phyloP scores from a whole-genome alignment of 305 asterid species.

The Fraxinus sp. region DNA sequence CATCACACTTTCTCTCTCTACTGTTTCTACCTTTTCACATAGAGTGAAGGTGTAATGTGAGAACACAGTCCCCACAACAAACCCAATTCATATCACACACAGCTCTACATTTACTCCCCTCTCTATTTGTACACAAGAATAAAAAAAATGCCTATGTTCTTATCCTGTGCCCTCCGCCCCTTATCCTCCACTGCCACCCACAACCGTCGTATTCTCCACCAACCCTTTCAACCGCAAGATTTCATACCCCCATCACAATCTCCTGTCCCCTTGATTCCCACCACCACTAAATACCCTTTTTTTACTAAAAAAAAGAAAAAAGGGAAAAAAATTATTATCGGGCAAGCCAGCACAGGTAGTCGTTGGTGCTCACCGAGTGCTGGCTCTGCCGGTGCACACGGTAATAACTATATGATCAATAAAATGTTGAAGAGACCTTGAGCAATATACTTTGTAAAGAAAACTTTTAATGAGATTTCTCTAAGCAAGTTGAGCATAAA shows the following conservation, averaged over 20 bases:
- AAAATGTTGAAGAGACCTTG: slow-evolving; percentile 16
- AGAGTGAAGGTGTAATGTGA: slow-evolving; percentile 22
- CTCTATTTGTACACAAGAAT: neutral
- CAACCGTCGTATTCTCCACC: slow-evolving; percentile 76
- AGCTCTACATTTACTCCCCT: slow-evolving; percentile 4
- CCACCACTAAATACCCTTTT: slow-evolving; percentile 49
- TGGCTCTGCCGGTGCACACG: neutral
- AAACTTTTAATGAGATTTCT: slow-evolving; percentile 9
- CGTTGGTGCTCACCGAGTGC: neutral
- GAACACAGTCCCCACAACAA: slow-evolving; percentile 1
- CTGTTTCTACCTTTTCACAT: slow-evolving; percentile 3
- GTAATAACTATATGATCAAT: slow-evolving; percentile 17
- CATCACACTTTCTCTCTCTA: neutral
- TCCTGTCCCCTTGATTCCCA: slow-evolving; percentile 39
- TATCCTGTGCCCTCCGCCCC: slow-evolving; percentile 25
- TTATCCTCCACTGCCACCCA: slow-evolving; percentile 25
- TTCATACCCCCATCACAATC: slow-evolving; percentile 50
- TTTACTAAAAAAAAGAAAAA: neutral
- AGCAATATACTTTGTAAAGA: slow-evolving; percentile 5
- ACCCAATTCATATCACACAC: neutral
- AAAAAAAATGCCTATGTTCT: slow-evolving; percentile 31
- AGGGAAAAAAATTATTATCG: no score
- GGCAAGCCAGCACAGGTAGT: neutral
- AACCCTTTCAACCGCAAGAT: slow-evolving; percentile 55
- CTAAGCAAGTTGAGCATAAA: neutral